A percentile compares a stretch with the other conserved stretches of the same genome.
Conservation (phyloP, 2,329 filamentous ascomycete genomes). For the Pezicula carpinea region DNA sequence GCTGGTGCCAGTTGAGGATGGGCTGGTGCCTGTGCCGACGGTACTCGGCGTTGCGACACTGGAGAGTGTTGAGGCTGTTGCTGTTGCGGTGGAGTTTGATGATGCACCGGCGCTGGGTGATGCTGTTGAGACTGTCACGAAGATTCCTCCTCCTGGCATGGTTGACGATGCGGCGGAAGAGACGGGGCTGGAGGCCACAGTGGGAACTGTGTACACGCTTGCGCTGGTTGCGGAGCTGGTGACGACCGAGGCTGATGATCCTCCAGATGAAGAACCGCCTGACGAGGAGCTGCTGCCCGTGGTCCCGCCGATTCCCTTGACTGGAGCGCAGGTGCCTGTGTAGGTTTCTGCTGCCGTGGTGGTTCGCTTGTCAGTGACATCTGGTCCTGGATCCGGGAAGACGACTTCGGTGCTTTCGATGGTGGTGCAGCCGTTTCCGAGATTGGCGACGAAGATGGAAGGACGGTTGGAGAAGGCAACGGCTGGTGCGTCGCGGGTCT, state of each 20-base stretch:
- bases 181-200: neutral
- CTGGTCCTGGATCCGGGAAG: conserved; percentile 51
- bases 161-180: neutral
- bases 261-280: too few species aligned
- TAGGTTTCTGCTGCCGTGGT: conserved; percentile 7
- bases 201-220: neutral
- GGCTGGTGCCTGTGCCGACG: neutral
- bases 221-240: neutral
- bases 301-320: conserved; percentile 12
- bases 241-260: neutral
- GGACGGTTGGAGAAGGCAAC: conserved; percentile 43
- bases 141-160: neutral
- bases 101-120: neutral
- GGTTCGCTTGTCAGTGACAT: conserved; percentile 24
- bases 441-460: conserved; percentile 54
- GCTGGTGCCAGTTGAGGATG: neutral
- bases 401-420: conserved; percentile 41
- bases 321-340: conserved; percentile 22
- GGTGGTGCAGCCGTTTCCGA: conserved; percentile 46
- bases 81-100: too few species aligned
- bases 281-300: neutral
- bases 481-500: conserved; percentile 9
- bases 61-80: neutral
- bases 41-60: too few species aligned
- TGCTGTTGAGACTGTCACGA: neutral